These are phyloP conservation scores for Fusarium transvaalense DNA, from an alignment of 2,329 filamentous ascomycete species.

Conservation along the genomic window DNA sequence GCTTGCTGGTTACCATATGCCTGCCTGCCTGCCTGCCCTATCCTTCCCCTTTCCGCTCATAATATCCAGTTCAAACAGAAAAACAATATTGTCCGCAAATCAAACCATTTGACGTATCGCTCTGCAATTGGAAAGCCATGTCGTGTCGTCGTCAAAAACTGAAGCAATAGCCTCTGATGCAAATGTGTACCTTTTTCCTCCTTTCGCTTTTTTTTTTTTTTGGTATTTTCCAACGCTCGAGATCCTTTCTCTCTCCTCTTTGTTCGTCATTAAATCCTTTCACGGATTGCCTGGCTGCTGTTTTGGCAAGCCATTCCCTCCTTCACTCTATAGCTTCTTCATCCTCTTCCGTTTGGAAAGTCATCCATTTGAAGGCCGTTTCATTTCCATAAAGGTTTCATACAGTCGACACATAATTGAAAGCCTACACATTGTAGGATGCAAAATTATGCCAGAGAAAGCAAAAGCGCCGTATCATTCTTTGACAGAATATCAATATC, in stretches of 20 bases:
- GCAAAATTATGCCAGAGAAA: constrained; percentile 15
- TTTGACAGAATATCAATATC: constrained; percentile 9
- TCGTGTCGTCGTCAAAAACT: constrained; percentile 51
- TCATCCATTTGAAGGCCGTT: constrained; percentile 24
- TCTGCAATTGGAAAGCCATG: constrained; percentile 48
- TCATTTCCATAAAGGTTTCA: constrained; percentile 21
- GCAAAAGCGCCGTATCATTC: constrained; percentile 15
- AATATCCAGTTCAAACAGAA: constrained; percentile 39
- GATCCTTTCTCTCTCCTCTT: constrained; percentile 8
- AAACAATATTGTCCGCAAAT: constrained; percentile 27
- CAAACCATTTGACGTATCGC: constrained; percentile 47
- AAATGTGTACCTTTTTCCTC: constrained; percentile 32
- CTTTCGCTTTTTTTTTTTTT: constrained; percentile 34
- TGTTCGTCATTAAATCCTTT: constrained; percentile 34
- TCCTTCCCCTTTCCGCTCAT: constrained; percentile 19
- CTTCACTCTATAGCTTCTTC: constrained; percentile 38
- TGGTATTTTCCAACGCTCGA: constrained; percentile 31
- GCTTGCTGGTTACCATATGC: constrained; percentile 21
- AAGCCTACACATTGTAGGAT: constrained; percentile 1
- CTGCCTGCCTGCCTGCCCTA: constrained; percentile 2
- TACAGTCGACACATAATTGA: constrained; percentile 21
- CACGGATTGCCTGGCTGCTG: constrained; percentile 23
- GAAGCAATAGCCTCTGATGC: constrained; percentile 41
- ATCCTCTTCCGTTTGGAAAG: constrained; percentile 33
- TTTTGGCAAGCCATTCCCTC: constrained; percentile 21